Base-by-base conservation (phyloP, 108 stramenopile genomes). In the Cyclostephanos invisitatus region DNA sequence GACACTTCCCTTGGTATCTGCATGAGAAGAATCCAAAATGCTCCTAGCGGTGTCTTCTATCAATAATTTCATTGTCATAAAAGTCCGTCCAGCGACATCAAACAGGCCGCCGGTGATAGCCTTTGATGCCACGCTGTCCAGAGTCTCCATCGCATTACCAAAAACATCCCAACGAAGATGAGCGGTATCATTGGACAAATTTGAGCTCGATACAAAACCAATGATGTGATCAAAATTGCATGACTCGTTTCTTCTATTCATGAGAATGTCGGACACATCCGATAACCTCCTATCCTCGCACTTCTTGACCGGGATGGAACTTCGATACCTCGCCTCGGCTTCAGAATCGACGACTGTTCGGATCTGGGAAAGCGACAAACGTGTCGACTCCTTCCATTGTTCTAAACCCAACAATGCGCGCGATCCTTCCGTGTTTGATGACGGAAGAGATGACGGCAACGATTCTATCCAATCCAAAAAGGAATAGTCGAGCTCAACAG, bases 331-430 rank as follows among this genome's bases (percentile, higher is more conserved):
- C 35, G 81, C 80, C 53, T 89, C 90, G 48, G 55, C 63, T 8
- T 69, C 59, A 14, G 90, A 78, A 75, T 89, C 83, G 21, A 89
- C 67, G 25, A 72, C 27, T 22, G 63, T 24, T 46, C 89, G 86
- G 61, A 93, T 80, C 47, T 87, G 55, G 36, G 74, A 72, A 29
- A 91, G 37, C 1, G 84, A 86, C 2, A 89, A 62, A 24, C 88
- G 62, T 10, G 56, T 64, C 10, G 65, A 35, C 21, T 57, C 48
- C 57, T 84, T 83, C 88, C 88, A 93, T 20, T 50, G 49, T 20
- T 64, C 29, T 7, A 93, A 62, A 18, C 80, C 80, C 15, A 36
- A n/a, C 35, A 62, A 22, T 15, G 71, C 59, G 51, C 18, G 15
- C 6, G 47, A 35, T 15, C 15, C 9, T 9, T 17, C 63, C 49